Conservation (phyloP, 2,329 filamentous ascomycete genomes). For the Fusarium neocosmosporiellum region DNA sequence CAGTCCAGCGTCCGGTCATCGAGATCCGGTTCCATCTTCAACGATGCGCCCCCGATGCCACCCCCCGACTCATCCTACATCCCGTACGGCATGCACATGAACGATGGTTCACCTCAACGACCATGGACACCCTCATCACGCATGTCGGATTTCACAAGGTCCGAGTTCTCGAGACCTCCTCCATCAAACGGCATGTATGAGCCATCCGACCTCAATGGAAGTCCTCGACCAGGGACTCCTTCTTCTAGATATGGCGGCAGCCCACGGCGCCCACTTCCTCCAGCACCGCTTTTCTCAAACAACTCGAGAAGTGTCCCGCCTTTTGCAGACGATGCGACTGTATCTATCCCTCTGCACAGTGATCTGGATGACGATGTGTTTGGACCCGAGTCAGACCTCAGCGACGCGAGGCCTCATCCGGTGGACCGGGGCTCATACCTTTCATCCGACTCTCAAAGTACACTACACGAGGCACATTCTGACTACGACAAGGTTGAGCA, state of each 20-base stretch:
- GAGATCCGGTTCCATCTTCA: constrained; percentile 62
- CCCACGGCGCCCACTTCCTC: constrained; percentile 86
- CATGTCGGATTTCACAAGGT: constrained; percentile 61
- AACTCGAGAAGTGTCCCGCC: constrained; percentile 61
- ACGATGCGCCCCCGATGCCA: constrained; percentile 67
- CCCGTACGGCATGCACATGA: constrained; percentile 59
- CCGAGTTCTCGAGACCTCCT: constrained; percentile 68
- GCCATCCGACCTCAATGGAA: constrained; percentile 88
- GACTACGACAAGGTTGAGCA: constrained; percentile 73
- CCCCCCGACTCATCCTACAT: constrained; percentile 73
- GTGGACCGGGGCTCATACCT: constrained; percentile 68
- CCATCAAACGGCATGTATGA: constrained; percentile 81
- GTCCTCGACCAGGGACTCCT: constrained; percentile 88
- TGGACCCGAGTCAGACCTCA: constrained; percentile 67
- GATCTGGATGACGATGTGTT: constrained; percentile 77
- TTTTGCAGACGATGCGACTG: constrained; percentile 75
- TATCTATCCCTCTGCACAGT: constrained; percentile 76
- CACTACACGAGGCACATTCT: constrained; percentile 59
- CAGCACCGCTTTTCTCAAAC: constrained; percentile 83
- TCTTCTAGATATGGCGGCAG: constrained; percentile 90
- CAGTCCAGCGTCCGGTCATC: constrained; percentile 65
- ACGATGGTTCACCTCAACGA: constrained; percentile 61
- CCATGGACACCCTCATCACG: constrained; percentile 68
- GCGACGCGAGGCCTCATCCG: constrained; percentile 62
- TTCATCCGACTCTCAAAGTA: constrained; percentile 61